Base-by-base conservation (phyloP, 192 early-diverging fungal species). In the Podila epigama region DNA sequence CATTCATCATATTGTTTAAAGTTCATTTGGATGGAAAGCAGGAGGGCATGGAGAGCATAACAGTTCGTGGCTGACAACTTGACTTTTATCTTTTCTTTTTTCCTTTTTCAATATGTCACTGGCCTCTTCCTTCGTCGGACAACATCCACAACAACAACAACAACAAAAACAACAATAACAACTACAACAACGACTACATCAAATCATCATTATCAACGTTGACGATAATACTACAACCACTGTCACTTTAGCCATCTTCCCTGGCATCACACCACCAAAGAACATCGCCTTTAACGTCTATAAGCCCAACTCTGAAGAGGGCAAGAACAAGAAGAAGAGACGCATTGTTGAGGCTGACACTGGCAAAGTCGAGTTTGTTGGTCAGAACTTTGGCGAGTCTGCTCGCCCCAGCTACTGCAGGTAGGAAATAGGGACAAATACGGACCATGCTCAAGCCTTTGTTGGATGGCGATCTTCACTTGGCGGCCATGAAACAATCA, bases 311-410 rank as follows among this genome's bases (percentile, higher is more conserved):
- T 31, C 67, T 5, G 60, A 60, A 27, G 79, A 78, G 15, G 13
- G 56, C 3, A 70, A 68, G 44, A 33, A 34, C 6, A 80, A 81
- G 41, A 82, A 75, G 59, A 79, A 66, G 53, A 73, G 64, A 27
- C 80, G 85, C 27, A 81, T 89, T 27, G 68, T 93, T 3, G 88
- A 87, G 39, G 89, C 85, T 41, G 89, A 93, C 54, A 90, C 86
- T 2, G 86, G 89, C 32, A 92, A 92, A 73, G 84, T 93, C 42
- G 89, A 89, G 63, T 95, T 88, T 81, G 87, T 88, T 1, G 93
- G 91, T 7, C 82, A 87, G 60, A 91, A 86, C 70, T 90, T 86
- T 84, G 91, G 89, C 59, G 81, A 82, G 37, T 70, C 70, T 6
- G 75, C 86, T 37, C 79, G 80, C 15, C 57, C 79, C 5, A 51